Conservation (phyloP, 139 green algal species). For the Pleodorina starrii region DNA sequence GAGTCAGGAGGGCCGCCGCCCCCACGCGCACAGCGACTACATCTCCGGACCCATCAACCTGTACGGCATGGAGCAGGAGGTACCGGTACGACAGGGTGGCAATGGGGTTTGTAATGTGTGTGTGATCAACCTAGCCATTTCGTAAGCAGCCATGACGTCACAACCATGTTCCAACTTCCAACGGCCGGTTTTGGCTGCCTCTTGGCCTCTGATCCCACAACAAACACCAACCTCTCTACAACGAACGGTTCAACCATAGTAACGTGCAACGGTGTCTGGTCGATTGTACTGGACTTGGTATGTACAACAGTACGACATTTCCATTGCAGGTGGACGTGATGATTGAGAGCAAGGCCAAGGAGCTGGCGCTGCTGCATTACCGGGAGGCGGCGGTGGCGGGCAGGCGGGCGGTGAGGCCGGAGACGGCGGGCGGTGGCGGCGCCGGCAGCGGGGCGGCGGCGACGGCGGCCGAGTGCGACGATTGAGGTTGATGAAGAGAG, state of each 20-base stretch:
- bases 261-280: too few species aligned
- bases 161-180: too few species aligned
- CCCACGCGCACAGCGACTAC: slow-evolving; percentile 77
- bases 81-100: not conserved
- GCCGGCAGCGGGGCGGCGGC: not conserved
- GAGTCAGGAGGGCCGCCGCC: slow-evolving; percentile 68
- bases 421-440: not conserved
- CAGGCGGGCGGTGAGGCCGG: not conserved
- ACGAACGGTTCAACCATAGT: too few species aligned
- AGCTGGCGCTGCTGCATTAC: slow-evolving; percentile 75
- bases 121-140: too few species aligned
- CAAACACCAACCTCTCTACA: too few species aligned
- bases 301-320: too few species aligned
- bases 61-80: slow-evolving; percentile 64
- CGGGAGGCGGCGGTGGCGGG: slow-evolving; percentile 56
- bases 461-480: too few species aligned
- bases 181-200: too few species aligned
- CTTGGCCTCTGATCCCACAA: too few species aligned
- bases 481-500: too few species aligned
- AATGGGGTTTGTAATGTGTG: not conserved
- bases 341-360: slow-evolving; percentile 83
- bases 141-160: too few species aligned
- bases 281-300: too few species aligned
- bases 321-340: slow-evolving; percentile 71
- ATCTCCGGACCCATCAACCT: slow-evolving; percentile 76